Evolutionary conservation across 1,284 basidiomycete genomes (phyloP), one percentile per base, ranked within the genome.

Genomic region (Trametes sp.): DNA sequence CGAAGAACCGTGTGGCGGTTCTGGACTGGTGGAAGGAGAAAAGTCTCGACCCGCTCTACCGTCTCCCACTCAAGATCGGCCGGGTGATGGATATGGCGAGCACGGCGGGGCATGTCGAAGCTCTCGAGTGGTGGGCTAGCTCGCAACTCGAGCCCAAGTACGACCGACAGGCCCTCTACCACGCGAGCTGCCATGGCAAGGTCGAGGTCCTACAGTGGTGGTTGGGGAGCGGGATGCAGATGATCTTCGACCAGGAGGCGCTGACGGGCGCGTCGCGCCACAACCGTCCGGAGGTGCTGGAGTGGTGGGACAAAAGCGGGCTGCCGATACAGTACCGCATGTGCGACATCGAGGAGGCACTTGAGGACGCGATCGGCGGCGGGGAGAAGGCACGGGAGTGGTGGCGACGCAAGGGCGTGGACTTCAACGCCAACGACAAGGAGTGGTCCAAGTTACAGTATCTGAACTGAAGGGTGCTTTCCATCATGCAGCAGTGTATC

Each of bases 321-420:
- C 78, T 94, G 52, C 83, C 88, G 4, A 86, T 94, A 61, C 88
- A 90, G 71, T 94, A 93, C 74, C 84, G 92, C 54, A 87, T 92
- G 83, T 93, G 92, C 71, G 92, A 94, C 77, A 87, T 90, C 58
- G 93, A 95, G 72, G 93, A 93, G 78, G 93, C 92, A 4, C 75
- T 94, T 67, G 92, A 94, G 74, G 92, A 94, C 69, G 88, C 90
- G 1, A 90, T 92, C 54, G 89, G 88, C 4, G 89, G 87, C 11
- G 90, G 89, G 7, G 84, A 87, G 65, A 82, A 81, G 54, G 90
- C 88, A 14, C 82, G 90, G 69, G 80, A 79, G 56, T 94, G 92
- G 92, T 94, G 92, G 92, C 84, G 82, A 72, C 76, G 76, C 64
- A 92, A 91, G 72, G 90, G 90, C 1, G 84, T 93, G 8, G 88